Base-by-base conservation (phyloP, 148 eudicot genomes). In the Polygonum aviculare region DNA sequence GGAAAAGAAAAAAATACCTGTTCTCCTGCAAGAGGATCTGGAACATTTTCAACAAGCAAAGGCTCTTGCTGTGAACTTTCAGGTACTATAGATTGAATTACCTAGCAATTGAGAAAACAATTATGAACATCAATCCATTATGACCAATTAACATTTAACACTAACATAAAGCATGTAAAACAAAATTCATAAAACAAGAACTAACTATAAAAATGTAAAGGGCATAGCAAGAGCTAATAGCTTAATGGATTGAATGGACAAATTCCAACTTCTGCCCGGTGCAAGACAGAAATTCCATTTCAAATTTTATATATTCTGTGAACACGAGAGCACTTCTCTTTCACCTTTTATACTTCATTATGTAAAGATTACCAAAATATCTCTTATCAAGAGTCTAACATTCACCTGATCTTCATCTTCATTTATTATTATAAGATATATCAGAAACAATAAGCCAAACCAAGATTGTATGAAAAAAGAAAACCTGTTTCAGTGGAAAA, bases 1-100 rank as follows among this genome's bases (percentile, higher is more conserved):
- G 31, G 1, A 26, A 26, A 26, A 26, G 1, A 1, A 44, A 44
- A 44, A 44, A 51, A 47, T 77, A 96, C 99, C 99, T 96, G 97
- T 76, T 96, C 99, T 52, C 98, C 99, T 44, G 94, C 90, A 81
- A 96, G 91, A 70, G 94, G 94, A 85, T 96, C 98, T 51, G 91
- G 93, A 67, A 84, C 62, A 83, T 96, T 93, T 81, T 96, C 99
- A 50, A 89, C 87, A 63, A 88, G 87, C 71, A 96, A 87, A 74
- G 88, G 88, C 72, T 93, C 98, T 83, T 93, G 98, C 83, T 93
- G 87, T 87, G 85, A 79, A 57, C 81, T 85, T 83, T 96, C 98
- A 77, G 97, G 91, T 21, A 67, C 76, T 77, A 96, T 63, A 57
- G 89, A 85, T 15, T 84, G 82, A 44, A 85, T 63, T 65, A 91